A percentile compares a stretch with the other conserved stretches of the same genome.
These are phyloP conservation scores for Tylopilus subfusipes DNA, from an alignment of 768 basidiomycete species.

Conservation along the genomic window DNA sequence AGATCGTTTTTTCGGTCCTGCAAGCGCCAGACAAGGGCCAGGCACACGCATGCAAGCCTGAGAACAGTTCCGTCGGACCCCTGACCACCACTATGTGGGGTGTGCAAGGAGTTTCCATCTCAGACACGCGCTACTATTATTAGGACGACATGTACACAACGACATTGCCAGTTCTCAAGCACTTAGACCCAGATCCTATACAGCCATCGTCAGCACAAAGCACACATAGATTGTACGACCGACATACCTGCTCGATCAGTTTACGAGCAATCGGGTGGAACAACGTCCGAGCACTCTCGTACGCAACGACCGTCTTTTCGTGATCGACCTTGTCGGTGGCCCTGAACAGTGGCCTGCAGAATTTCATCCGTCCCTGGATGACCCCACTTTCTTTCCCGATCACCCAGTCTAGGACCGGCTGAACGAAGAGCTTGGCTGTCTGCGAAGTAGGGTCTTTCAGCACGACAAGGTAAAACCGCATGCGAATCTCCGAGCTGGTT, in stretches of 20 bases:
- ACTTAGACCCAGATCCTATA: conserved; percentile 26
- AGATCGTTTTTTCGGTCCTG: conserved; percentile 6
- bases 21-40: too few relatives aligned
- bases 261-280: conserved; percentile 53
- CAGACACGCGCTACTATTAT: too few relatives aligned
- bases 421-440: conserved; percentile 32
- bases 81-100: too few relatives aligned
- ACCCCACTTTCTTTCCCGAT: conserved; percentile 38
- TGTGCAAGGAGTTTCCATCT: too few relatives aligned
- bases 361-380: conserved; percentile 54
- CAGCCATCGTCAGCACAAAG: background rate
- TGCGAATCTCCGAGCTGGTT: conserved; percentile 50
- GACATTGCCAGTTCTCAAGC: too few relatives aligned
- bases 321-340: conserved; percentile 37
- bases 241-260: conserved; percentile 46
- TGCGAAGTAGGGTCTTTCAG: conserved; percentile 36
- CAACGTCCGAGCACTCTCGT: conserved; percentile 27
- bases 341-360: conserved; percentile 48
- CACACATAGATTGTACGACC: background rate
- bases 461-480: conserved; percentile 49
- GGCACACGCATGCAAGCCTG: too few relatives aligned
- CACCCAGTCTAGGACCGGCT: conserved; percentile 45
- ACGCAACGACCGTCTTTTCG: conserved; percentile 36
- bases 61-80: too few relatives aligned
- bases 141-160: too few relatives aligned